phyloP scores from a whole-genome alignment of 768 basidiomycete species.

The Udeniomyces megalosporus region DNA sequence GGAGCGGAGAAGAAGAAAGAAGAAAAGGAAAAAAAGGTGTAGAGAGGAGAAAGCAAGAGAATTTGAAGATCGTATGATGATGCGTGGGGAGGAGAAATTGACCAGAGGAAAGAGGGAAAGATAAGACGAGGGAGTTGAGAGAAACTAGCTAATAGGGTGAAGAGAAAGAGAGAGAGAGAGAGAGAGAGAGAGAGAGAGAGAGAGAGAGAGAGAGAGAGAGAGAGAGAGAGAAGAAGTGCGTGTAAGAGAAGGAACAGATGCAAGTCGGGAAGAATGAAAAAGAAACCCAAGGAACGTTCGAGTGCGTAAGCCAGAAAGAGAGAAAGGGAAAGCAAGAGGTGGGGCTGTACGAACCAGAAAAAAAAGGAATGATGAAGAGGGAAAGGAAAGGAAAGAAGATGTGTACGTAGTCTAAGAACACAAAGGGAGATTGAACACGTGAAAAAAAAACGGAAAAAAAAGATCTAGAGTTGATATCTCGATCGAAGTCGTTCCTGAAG shows the following conservation, averaged over 20 bases:
- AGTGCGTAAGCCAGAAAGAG: too few relatives aligned
- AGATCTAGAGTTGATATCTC: slow-evolving; percentile 60
- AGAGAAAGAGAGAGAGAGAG: not conserved
- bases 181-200: not conserved
- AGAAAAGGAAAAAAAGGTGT: not conserved
- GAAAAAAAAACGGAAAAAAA: too few relatives aligned
- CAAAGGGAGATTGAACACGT: too few relatives aligned
- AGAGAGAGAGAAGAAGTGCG: not conserved
- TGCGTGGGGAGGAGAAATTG: too few relatives aligned
- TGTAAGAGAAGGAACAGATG: not conserved
- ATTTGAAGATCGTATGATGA: not conserved
- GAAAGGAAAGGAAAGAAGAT: not conserved
- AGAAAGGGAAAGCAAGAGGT: too few relatives aligned
- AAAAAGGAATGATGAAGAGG: not conserved
- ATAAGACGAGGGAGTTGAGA: not conserved
- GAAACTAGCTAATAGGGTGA: not conserved
- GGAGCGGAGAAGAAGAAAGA: not conserved
- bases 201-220: not conserved
- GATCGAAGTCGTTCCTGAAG: slow-evolving; percentile 74
- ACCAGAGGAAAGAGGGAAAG: not conserved
- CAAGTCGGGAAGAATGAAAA: not conserved
- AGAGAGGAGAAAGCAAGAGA: not conserved
- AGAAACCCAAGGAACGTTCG: too few relatives aligned
- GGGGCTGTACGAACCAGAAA: too few relatives aligned
- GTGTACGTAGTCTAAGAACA: not conserved